Percentiles rank a stretch among this genome's conserved stretches.
Conservation (phyloP, 495 filamentous ascomycete species). For the Gamarada debralockiae region DNA sequence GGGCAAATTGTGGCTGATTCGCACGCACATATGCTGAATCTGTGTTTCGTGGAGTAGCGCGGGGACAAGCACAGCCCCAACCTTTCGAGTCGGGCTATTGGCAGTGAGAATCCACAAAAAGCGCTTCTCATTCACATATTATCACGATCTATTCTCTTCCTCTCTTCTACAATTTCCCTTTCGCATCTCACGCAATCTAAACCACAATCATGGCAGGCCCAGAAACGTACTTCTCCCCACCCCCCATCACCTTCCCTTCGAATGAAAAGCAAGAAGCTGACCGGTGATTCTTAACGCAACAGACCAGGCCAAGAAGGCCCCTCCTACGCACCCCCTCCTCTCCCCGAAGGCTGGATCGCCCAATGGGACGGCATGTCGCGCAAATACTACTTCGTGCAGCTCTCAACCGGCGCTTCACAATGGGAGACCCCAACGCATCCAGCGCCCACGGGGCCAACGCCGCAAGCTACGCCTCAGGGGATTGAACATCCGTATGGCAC, state of each 20-base stretch:
- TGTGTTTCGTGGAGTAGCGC: neutral
- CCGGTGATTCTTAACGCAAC: constrained; percentile 29
- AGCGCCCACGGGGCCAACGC: constrained; percentile 47
- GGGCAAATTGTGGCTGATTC: no score
- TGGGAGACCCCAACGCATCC: constrained; percentile 74
- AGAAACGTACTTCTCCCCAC: constrained; percentile 17
- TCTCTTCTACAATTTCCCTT: neutral
- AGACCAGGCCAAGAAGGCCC: constrained; percentile 63
- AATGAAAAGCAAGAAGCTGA: constrained; percentile 26
- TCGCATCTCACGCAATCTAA: no score
- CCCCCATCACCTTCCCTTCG: neutral
- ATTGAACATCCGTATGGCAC: constrained; percentile 49
- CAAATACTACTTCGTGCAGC: constrained; percentile 79
- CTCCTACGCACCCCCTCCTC: constrained; percentile 62
- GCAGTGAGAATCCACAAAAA: no score
- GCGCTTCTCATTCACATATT: no score
- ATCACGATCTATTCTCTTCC: no score
- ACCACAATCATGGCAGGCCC: constrained; percentile 23
- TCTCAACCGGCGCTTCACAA: constrained; percentile 68
- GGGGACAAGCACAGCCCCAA: neutral
- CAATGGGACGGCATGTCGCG: constrained; percentile 74
- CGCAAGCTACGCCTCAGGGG: constrained; percentile 44
- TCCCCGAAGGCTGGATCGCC: constrained; percentile 76
- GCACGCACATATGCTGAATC: no score
- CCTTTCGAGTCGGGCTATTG: no score